Evolutionary conservation across 495 filamentous ascomycete species (phyloP), one percentile per base, ranked within the genome.

Genomic region (Hypoxylon fragiforme): DNA sequence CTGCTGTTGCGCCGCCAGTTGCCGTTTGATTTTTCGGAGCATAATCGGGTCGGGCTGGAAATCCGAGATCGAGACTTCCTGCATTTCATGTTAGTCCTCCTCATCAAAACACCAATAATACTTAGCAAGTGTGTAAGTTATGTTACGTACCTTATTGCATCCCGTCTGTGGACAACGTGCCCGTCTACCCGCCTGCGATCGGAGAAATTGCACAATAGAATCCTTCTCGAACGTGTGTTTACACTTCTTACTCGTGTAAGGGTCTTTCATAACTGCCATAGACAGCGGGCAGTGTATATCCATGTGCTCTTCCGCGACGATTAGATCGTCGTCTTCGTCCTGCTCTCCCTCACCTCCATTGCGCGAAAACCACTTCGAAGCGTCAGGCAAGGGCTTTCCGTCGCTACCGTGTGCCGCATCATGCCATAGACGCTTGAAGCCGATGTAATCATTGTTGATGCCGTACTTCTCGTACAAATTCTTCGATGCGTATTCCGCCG

Each of bases 231-330:
- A 96, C 7, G 80, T 88, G 66, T 96, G 91, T 7, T 80, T 84
- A 73, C 91, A 96, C 58, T 87, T 86, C 3, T 70, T 79, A 68
- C 83, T 90, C n/a, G 81, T 91, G 53, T 79, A 77, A 0, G 91
- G 91, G 38, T 92, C 82, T 19, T 74, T 72, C 75, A 89, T 89
- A n/a, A 77, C 66, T 30, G 78, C 76, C 34, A 95, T 76, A 1
- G 91, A 92, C n/a, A 96, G 64, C 0, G 90, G 90, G 61, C 91
- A 96, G 64, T 85, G 87, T 41, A 90, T 78, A 50, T 83, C 87
- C 55, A 87, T 77, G 13, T 78, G 80, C 58, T 86, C 87, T 44
- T 84, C 73, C 48, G 82, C 77, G 37, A 96, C 83, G 6, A 84
- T 81, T 41, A 96, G 73, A 22, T 96, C 91, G 16, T 94, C 89